These are phyloP conservation scores for Colletotrichum sp. DNA, from an alignment of 2,329 filamentous ascomycete species.

Conservation along the genomic window DNA sequence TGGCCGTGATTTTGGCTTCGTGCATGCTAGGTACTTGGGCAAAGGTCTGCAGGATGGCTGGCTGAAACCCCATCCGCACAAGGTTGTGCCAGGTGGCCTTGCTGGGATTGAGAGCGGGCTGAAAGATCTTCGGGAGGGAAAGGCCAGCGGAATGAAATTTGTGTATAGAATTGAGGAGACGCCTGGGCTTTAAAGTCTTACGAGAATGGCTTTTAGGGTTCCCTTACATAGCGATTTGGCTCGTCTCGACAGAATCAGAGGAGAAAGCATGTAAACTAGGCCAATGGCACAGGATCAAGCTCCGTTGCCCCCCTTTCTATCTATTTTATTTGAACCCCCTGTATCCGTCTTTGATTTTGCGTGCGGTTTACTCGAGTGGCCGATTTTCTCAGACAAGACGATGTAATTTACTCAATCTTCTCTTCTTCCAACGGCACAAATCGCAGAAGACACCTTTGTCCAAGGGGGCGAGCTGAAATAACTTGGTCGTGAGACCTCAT, in stretches of 20 bases:
- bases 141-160: background rate
- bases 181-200: background rate
- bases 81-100: background rate
- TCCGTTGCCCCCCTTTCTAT: background rate
- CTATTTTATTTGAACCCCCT: background rate
- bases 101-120: background rate
- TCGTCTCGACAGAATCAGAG: background rate
- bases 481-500: conserved; percentile 14
- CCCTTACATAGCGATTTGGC: fast-evolving
- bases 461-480: conserved; percentile 3
- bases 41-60: background rate
- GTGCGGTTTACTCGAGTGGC: fast-evolving
- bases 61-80: background rate
- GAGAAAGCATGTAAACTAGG: background rate
- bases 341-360: background rate
- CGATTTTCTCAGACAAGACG: background rate
- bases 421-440: background rate
- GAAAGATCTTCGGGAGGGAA: background rate
- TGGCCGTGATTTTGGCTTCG: background rate
- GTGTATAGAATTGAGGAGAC: background rate
- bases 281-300: background rate
- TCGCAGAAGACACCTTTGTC: background rate
- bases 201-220: background rate
- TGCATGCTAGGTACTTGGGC: background rate
- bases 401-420: background rate